A percentile compares a stretch with the other conserved stretches of the same genome.
Conservation (phyloP, 1,139 yeast species). For the Trichomonascaceae sp. region DNA sequence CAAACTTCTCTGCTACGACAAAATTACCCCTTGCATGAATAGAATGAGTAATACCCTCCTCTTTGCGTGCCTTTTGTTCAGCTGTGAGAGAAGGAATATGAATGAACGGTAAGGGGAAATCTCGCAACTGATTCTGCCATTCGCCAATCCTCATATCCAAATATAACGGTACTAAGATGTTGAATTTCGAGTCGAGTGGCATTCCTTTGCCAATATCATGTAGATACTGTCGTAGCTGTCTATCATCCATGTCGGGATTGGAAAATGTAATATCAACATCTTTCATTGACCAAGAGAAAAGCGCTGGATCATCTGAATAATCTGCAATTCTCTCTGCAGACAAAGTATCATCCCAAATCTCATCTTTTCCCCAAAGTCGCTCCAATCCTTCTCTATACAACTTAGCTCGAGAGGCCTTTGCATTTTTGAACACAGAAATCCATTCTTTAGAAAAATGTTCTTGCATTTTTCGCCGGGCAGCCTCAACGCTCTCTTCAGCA, state of each 20-base stretch:
- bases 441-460: constrained; percentile 62
- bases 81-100: constrained; percentile 37
- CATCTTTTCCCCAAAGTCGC: constrained; percentile 45
- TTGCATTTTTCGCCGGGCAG: constrained; percentile 31
- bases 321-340: constrained; percentile 51
- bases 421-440: constrained; percentile 42
- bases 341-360: constrained; percentile 40
- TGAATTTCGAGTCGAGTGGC: constrained; percentile 63
- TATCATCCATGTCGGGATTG: constrained; percentile 51
- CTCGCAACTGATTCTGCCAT: constrained; percentile 52
- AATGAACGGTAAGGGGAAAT: constrained; percentile 58
- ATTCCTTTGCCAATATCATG: constrained; percentile 75
- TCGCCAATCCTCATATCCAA: constrained; percentile 46
- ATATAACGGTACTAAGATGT: constrained; percentile 61
- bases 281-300: constrained; percentile 52
- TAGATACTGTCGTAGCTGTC: constrained; percentile 53
- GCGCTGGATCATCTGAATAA: constrained; percentile 56
- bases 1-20: constrained; percentile 51
- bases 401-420: constrained; percentile 33
- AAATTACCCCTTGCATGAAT: constrained; percentile 44
- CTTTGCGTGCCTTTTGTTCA: constrained; percentile 24
- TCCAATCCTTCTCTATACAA: constrained; percentile 45
- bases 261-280: constrained; percentile 50
- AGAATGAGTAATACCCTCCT: constrained; percentile 23
- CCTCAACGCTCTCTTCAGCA: constrained; percentile 26